Conservation (phyloP, 768 basidiomycete species). For the Dioszegia crocea region DNA sequence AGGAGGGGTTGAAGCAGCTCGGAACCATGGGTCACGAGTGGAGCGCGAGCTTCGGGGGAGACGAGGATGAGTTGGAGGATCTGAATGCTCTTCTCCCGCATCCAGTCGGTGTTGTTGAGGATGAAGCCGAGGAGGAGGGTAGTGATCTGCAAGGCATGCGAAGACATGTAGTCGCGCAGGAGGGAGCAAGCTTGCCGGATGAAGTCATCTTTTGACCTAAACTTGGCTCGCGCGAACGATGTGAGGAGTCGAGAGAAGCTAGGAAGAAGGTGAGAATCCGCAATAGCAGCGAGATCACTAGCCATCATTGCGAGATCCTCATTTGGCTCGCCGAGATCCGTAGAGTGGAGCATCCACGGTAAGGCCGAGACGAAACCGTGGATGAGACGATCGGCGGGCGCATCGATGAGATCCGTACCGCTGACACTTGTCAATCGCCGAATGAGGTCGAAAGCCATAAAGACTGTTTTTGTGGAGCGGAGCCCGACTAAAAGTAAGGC, state of each 20-base stretch:
- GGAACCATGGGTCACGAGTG: conserved; percentile 69
- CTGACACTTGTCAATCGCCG: conserved; percentile 61
- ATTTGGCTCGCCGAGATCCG: conserved; percentile 62
- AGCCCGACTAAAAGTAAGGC: conserved; percentile 69
- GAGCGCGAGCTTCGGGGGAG: conserved; percentile 71
- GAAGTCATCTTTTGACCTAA: conserved; percentile 90
- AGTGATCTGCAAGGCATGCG: conserved; percentile 67
- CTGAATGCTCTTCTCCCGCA: conserved; percentile 76
- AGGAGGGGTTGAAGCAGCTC: conserved; percentile 88
- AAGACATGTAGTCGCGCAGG: conserved; percentile 77
- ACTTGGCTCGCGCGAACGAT: conserved; percentile 78
- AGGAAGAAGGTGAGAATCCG: conserved; percentile 66
- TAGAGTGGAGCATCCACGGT: conserved; percentile 83
- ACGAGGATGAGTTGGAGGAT: conserved; percentile 84
- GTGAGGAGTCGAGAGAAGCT: conserved; percentile 83
- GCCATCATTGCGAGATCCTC: conserved; percentile 66
- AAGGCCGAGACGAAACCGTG: conserved; percentile 62
- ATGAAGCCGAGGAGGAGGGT: conserved; percentile 81
- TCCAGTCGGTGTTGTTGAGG: conserved; percentile 75
- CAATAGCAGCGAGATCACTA: conserved; percentile 65
- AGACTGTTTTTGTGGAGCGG: conserved; percentile 68
- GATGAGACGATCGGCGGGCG: conserved; percentile 44
- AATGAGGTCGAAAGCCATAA: conserved; percentile 65
- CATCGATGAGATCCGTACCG: conserved; percentile 66
- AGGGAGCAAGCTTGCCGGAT: conserved; percentile 80